phyloP scores from a whole-genome alignment of 2,329 filamentous ascomycete species.

The Aspergillus tamarii region DNA sequence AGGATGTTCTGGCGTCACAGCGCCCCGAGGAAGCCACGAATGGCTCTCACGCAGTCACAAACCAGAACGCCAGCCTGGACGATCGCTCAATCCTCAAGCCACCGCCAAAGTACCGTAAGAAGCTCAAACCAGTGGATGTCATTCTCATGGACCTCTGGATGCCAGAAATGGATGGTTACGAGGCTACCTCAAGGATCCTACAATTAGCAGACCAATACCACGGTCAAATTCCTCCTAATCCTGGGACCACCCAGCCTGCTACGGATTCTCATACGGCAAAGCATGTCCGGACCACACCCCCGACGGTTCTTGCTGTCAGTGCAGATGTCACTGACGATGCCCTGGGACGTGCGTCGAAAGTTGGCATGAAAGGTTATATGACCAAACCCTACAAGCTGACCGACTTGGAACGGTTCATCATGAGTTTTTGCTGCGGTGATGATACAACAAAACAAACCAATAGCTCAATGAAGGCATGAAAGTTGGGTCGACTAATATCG shows the following conservation, averaged over 20 bases:
- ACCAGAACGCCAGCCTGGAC: conserved; percentile 12
- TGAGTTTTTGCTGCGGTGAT: conserved; percentile 46
- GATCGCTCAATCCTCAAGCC: conserved; percentile 21
- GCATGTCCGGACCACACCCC: conserved; percentile 22
- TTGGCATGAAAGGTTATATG: conserved; percentile 70
- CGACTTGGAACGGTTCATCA: conserved; percentile 64
- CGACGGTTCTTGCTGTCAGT: conserved; percentile 64
- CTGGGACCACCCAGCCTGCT: neutral
- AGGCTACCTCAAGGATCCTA: conserved; percentile 67
- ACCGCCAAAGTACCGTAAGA: conserved; percentile 27
- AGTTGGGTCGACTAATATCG: conserved; percentile 4
- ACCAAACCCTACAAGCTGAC: conserved; percentile 68
- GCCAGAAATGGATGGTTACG: conserved; percentile 73
- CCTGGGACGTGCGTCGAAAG: conserved; percentile 61
- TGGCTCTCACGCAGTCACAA: conserved; percentile 23
- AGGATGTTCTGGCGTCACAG: conserved; percentile 43
- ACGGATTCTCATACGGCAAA: neutral
- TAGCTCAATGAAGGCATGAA: conserved; percentile 26
- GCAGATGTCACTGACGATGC: conserved; percentile 69
- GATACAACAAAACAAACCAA: conserved; percentile 16
- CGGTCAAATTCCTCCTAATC: conserved; percentile 24
- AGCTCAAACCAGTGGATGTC: conserved; percentile 58
- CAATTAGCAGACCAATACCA: conserved; percentile 51
- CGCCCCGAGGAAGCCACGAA: conserved; percentile 11
- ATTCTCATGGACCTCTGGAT: conserved; percentile 79